These are phyloP conservation scores for Neurospora intermedia DNA, from an alignment of 495 filamentous ascomycete species.

Conservation along the genomic window DNA sequence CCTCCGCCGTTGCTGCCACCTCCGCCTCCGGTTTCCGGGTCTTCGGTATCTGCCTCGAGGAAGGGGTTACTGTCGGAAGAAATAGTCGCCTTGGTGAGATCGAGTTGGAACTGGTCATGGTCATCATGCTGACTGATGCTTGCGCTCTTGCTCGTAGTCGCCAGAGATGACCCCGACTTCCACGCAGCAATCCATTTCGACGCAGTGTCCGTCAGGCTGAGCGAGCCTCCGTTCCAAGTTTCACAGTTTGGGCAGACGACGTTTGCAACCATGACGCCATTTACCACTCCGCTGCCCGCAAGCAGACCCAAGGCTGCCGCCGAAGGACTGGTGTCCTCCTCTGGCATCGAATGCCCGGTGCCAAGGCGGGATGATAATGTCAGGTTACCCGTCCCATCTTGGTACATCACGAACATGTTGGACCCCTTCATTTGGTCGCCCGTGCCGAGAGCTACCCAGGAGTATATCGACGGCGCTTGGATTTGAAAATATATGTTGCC, in stretches of 20 bases:
- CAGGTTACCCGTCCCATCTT: conserved; percentile 43
- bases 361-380: conserved; percentile 56
- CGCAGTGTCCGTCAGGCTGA: conserved; percentile 37
- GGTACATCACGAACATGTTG: conserved; percentile 61
- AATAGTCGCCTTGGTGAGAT: conserved; percentile 45
- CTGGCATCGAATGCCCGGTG: conserved; percentile 41
- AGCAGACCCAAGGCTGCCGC: conserved; percentile 40
- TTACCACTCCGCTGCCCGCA: conserved; percentile 46
- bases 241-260: conserved; percentile 39
- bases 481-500: conserved; percentile 59
- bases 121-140: conserved; percentile 50
- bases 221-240: conserved; percentile 47
- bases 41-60: conserved; percentile 5
- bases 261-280: conserved; percentile 51
- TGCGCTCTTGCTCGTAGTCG: conserved; percentile 37
- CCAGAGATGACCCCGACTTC: conserved; percentile 46
- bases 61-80: conserved; percentile 54
- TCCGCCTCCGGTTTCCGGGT: not conserved
- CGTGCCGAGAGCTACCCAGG: conserved; percentile 59
- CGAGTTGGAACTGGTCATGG: conserved; percentile 41
- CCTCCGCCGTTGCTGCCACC: conserved; percentile 2
- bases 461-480: conserved; percentile 42
- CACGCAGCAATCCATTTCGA: conserved; percentile 59
- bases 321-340: conserved; percentile 36
- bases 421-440: conserved; percentile 51